Base-by-base conservation (phyloP, 2,329 filamentous ascomycete species). In the Penicillium brevicompactum region DNA sequence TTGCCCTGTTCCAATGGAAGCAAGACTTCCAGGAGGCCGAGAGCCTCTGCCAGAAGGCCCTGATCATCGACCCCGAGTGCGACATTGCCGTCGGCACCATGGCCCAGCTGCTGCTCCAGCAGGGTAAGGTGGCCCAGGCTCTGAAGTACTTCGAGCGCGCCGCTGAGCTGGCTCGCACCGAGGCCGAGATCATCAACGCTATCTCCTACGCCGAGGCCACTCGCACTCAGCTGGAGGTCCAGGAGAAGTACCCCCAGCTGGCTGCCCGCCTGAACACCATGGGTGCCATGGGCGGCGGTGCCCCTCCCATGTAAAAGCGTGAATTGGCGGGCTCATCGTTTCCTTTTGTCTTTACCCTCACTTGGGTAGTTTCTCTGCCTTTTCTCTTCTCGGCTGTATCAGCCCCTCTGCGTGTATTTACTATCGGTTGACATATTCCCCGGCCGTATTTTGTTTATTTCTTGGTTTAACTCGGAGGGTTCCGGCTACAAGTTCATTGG, bases 31-130 rank as follows among this genome's bases (percentile, higher is more conserved):
- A 85, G 57, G 93, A 96, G 76, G 93, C 94, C 2, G 92, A 99
- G 81, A 91, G 94, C 77, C 83, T 99, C 49, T 99, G 94, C 83
- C 88, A 97, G 77, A 97, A 96, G 82, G 94, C 94, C 30, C 82
- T 99, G 48, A 96, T 97, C 70, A 95, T 99, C 73, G 94, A 99
- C 70, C 94, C 94, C 24, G 94, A 99, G 75, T 99, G 94, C 73
- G 94, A 99, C 70, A 99, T 99, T 70, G 94, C 94, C 41, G 94
- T 99, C 41, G 94, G 94, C 50, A 99, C 94, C 51, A 97, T 99
- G 91, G 94, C 94, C 10, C 94, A 99, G 77, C 86, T 99, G 41
- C 87, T 99, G 49, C 85, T 99, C 34, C 94, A 99, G 76, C 94
- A 97, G 81, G 94, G 94, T 75, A 97, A 97, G 80, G 93, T 99